Base-by-base conservation (phyloP, 2,329 filamentous ascomycete species). In the Cryoendolithus antarcticus region DNA sequence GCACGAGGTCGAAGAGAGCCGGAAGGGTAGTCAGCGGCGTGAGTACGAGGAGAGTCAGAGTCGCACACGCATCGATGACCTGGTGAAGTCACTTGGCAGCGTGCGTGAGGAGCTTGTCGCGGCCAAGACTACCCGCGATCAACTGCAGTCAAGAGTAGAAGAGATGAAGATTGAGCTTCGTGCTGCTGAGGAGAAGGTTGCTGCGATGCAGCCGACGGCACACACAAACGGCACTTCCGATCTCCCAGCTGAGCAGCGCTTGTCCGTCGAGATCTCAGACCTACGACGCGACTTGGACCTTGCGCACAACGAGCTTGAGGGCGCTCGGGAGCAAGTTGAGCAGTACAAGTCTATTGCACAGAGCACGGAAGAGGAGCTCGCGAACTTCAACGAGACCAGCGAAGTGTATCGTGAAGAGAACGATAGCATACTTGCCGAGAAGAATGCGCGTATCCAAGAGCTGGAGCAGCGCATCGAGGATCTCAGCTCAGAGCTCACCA, bases 31-130 rank as follows among this genome's bases (percentile, higher is more conserved):
- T 43, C 68, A 91, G 37, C 78, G 89, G 41, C 86, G 93, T 53
- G 89, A 96, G 54, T 95, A 84, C 46, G 91, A 98, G 44, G 75
- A 81, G 32, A 81, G 86, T 48, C 86, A 96, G 57, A 79, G 75
- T 37, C 86, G 94, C 58, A 91, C 86, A 61, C 78, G 88, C 37
- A 91, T 96, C 44, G 89, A 98, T 49, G 89, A 96, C 53, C 74
- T 98, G 34, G 81, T 89, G 46, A 70, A 79, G 27, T 89, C 77
- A 51, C 68, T 95, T 31, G 73, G 84, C 49, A 77, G 86, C 44
- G 77, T 80, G 37, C 84, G 89, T 33, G 88, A 96, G 59, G 86
- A 95, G 51, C 74, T 93, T 37, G 77, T 91, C 34, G 79, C 80
- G 19, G 77, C 80, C 15, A 94, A 93, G 68, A 94, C 89, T 1